A percentile compares a stretch with the other conserved stretches of the same genome.
Evolutionary conservation across 257 asterid species (phyloP).

Genomic region (Nicotiana benthamiana): DNA sequence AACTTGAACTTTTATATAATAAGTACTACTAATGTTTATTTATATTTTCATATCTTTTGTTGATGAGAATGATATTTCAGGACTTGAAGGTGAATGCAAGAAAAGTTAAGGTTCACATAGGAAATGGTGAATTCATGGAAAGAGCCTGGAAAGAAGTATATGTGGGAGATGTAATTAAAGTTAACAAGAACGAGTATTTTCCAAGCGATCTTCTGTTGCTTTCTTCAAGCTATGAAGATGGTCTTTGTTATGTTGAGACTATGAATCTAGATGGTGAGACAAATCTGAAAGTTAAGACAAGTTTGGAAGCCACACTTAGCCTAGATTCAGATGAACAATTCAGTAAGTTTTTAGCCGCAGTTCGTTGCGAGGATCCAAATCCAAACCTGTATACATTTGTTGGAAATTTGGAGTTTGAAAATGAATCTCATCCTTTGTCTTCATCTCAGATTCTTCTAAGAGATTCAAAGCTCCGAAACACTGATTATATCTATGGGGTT

Average conservation of each 20-base stretch:
- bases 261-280: slow-evolving; percentile 98
- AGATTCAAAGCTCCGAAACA: slow-evolving; percentile 91
- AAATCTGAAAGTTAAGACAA: slow-evolving; percentile 81
- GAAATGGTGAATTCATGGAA: slow-evolving; percentile 52
- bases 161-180: slow-evolving; percentile 86
- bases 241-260: slow-evolving; percentile 91
- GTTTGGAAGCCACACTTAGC: slow-evolving; percentile 53
- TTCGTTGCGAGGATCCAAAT: slow-evolving; percentile 88
- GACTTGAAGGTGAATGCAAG: slow-evolving; percentile 88
- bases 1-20: background rate
- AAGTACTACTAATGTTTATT: background rate
- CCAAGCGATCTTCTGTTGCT: slow-evolving; percentile 85
- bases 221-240: slow-evolving; percentile 87
- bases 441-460: slow-evolving; percentile 85
- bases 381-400: slow-evolving; percentile 77
- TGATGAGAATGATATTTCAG: slow-evolving; percentile 8
- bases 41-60: background rate
- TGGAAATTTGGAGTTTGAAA: slow-evolving; percentile 67
- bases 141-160: slow-evolving; percentile 82
- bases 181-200: slow-evolving; percentile 75
- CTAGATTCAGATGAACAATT: slow-evolving; percentile 54
- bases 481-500: slow-evolving; percentile 70
- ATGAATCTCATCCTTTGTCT: slow-evolving; percentile 60
- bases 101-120: slow-evolving; percentile 53
- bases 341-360: slow-evolving; percentile 54